phyloP scores from a whole-genome alignment of 2,329 filamentous ascomycete species.

The Myriosclerotinia curreyana region DNA sequence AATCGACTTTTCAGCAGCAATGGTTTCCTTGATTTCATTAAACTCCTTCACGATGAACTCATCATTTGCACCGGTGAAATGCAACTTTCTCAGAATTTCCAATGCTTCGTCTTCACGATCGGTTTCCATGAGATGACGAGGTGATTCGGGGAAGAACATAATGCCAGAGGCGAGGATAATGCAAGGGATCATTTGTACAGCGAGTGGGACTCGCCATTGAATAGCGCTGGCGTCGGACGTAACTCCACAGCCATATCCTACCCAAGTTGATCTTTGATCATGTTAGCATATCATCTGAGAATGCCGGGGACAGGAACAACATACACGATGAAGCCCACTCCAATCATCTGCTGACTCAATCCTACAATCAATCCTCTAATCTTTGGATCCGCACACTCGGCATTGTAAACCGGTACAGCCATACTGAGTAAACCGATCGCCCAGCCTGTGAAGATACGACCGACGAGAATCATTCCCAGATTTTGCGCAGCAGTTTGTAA shows the following conservation, averaged over 20 bases:
- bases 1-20: constrained; percentile 56
- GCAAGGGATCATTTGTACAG: constrained; percentile 66
- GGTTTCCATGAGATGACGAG: constrained; percentile 72
- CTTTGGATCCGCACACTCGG: constrained; percentile 61
- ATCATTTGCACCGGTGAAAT: constrained; percentile 62
- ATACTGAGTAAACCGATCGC: constrained; percentile 60
- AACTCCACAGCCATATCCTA: constrained; percentile 49
- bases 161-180: constrained; percentile 60
- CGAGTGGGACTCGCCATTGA: constrained; percentile 36
- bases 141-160: constrained; percentile 67
- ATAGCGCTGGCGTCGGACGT: constrained; percentile 25
- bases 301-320: neutral
- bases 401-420: constrained; percentile 64
- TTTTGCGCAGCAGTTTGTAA: constrained; percentile 56
- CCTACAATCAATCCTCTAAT: constrained; percentile 61
- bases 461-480: constrained; percentile 56
- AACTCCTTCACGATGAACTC: constrained; percentile 58
- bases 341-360: constrained; percentile 64
- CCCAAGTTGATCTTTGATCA: constrained; percentile 52
- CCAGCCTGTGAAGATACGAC: constrained; percentile 55
- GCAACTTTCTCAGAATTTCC: constrained; percentile 63
- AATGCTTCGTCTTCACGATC: constrained; percentile 63
- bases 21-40: constrained; percentile 58
- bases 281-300: neutral
- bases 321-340: constrained; percentile 49